Evolutionary conservation across 2,329 filamentous ascomycete species (phyloP).

Genomic region (Xylariaceae sp.): DNA sequence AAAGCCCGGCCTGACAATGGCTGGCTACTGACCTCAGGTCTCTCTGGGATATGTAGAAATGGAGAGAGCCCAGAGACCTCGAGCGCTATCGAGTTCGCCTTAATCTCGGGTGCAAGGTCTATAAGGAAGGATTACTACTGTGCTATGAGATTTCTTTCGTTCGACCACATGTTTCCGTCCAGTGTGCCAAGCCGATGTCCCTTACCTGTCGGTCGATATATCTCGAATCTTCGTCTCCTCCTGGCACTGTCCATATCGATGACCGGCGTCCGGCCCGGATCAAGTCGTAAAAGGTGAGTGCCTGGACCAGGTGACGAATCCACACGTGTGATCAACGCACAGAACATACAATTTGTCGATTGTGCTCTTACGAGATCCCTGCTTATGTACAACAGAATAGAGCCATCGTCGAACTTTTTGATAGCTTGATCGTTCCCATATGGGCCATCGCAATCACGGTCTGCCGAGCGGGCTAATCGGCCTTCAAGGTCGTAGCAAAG

Average conservation of each 20-base stretch:
- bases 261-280: not conserved
- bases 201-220: not conserved
- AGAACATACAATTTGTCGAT: not conserved
- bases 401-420: not conserved
- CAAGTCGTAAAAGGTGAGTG: not conserved
- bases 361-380: not conserved
- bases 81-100: not conserved
- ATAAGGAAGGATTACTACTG: too few relatives aligned
- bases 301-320: not conserved
- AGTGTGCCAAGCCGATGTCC: too few relatives aligned
- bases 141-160: too few relatives aligned
- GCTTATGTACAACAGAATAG: not conserved
- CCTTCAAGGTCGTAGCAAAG: not conserved
- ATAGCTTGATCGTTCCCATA: not conserved
- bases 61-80: not conserved
- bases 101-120: not conserved
- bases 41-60: not conserved
- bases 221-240: not conserved
- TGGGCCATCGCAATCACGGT: not conserved
- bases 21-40: not conserved
- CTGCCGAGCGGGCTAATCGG: not conserved
- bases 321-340: not conserved
- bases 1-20: not conserved
- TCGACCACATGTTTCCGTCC: not conserved
- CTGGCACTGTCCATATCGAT: not conserved